These are phyloP conservation scores for Cordyceps cateniannulata DNA, from an alignment of 2,329 filamentous ascomycete species.

Conservation along the genomic window DNA sequence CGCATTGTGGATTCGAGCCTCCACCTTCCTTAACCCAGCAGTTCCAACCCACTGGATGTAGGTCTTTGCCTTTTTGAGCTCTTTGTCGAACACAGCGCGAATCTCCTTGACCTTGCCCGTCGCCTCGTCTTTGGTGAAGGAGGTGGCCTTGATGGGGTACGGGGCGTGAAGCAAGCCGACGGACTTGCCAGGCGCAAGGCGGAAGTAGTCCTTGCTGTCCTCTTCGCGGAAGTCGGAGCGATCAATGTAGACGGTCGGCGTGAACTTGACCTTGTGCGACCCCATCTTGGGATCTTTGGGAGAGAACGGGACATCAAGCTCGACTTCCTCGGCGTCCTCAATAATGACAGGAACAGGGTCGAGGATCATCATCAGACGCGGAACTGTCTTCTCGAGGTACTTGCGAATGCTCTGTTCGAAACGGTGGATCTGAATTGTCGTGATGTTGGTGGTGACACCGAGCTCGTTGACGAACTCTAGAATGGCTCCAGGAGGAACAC, in stretches of 20 bases:
- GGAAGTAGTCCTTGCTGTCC: conserved; percentile 66
- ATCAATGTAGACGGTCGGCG: conserved; percentile 79
- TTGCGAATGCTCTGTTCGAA: conserved; percentile 81
- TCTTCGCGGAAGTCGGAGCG: conserved; percentile 66
- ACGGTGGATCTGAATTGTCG: conserved; percentile 71
- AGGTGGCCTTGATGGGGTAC: conserved; percentile 58
- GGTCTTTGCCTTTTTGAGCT: conserved; percentile 67
- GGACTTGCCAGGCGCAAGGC: conserved; percentile 63
- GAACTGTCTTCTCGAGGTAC: conserved; percentile 83
- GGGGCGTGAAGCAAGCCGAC: conserved; percentile 65
- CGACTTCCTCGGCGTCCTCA: conserved; percentile 59
- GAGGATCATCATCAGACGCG: conserved; percentile 81
- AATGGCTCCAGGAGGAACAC: conserved; percentile 81
- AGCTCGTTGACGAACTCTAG: conserved; percentile 87
- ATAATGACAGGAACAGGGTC: conserved; percentile 80
- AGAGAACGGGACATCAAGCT: conserved; percentile 71
- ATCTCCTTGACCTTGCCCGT: conserved; percentile 58
- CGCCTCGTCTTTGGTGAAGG: conserved; percentile 55
- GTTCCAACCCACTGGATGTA: conserved; percentile 84
- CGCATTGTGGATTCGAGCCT: conserved; percentile 72
- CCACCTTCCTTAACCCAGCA: conserved; percentile 59
- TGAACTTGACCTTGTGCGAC: conserved; percentile 56
- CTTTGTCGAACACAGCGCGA: conserved; percentile 56
- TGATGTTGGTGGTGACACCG: conserved; percentile 76
- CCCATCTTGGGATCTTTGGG: conserved; percentile 70